Conservation (phyloP, 2,329 filamentous ascomycete species). For the Myriosclerotinia curreyana region DNA sequence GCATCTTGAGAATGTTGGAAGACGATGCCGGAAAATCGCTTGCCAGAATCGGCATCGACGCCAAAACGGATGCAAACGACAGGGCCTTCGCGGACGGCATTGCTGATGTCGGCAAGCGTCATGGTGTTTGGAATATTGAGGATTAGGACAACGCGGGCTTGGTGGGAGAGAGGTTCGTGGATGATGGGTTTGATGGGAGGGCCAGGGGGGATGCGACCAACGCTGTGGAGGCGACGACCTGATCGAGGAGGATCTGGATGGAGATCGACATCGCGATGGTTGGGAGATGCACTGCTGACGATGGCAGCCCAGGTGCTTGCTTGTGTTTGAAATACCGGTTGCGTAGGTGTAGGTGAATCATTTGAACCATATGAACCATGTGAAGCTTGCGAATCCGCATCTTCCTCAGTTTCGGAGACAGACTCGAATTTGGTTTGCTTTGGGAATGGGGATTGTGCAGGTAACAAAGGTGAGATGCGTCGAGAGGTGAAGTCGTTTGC, state of each 20-base stretch:
- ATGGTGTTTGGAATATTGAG: constrained; percentile 34
- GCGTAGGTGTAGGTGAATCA: background rate
- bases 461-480: constrained; percentile 7
- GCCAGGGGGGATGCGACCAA: constrained; percentile 17
- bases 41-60: constrained; percentile 27
- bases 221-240: constrained; percentile 22
- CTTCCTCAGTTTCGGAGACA: background rate
- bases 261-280: constrained; percentile 27
- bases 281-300: constrained; percentile 27
- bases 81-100: constrained; percentile 36
- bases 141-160: constrained; percentile 34
- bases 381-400: background rate
- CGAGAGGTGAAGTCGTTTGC: background rate
- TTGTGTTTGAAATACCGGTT: constrained; percentile 21
- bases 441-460: constrained; percentile 20
- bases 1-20: constrained; percentile 35
- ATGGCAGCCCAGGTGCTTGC: constrained; percentile 35
- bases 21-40: constrained; percentile 33
- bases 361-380: too few species aligned
- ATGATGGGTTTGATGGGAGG: background rate
- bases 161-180: constrained; percentile 27
- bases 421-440: background rate
- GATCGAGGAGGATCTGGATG: constrained; percentile 22
- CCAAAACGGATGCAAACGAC: constrained; percentile 35
- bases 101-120: constrained; percentile 32